Evolutionary conservation across 2,329 filamentous ascomycete genomes (phyloP).

Genomic region (Seiridium unicorne): DNA sequence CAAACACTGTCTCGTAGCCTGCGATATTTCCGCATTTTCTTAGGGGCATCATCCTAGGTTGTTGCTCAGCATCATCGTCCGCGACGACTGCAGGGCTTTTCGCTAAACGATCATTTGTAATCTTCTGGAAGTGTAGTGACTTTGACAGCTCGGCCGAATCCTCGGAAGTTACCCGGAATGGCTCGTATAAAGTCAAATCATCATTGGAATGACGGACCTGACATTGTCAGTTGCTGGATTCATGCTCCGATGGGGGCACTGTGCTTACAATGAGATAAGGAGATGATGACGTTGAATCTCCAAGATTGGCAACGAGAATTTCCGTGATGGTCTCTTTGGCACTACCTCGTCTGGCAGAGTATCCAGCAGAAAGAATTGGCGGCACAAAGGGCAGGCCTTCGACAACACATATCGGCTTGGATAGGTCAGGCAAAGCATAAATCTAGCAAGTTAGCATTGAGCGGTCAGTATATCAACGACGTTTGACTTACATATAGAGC

Average conservation of each 20-base stretch:
- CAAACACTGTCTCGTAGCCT: slow-evolving; percentile 78
- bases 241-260: not conserved
- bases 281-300: slow-evolving; percentile 66
- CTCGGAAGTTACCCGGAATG: slow-evolving; percentile 54
- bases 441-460: slow-evolving; percentile 49
- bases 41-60: slow-evolving; percentile 51
- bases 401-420: slow-evolving; percentile 68
- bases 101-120: slow-evolving; percentile 66
- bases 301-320: slow-evolving; percentile 80
- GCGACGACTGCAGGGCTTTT: slow-evolving; percentile 48
- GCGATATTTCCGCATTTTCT: slow-evolving; percentile 62
- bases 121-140: slow-evolving; percentile 73
- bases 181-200: slow-evolving; percentile 85
- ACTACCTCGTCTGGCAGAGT: slow-evolving; percentile 66
- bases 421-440: slow-evolving; percentile 73
- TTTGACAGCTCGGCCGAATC: slow-evolving; percentile 45
- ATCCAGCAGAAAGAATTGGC: slow-evolving; percentile 70
- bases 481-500: slow-evolving; percentile 65
- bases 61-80: slow-evolving; percentile 49
- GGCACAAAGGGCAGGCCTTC: slow-evolving; percentile 78
- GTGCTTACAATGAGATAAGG: slow-evolving; percentile 78
- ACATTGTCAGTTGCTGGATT: too few relatives aligned
- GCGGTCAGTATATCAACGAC: not conserved
- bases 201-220: slow-evolving; percentile 76
- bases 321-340: slow-evolving; percentile 75